A percentile compares a stretch with the other conserved stretches of the same genome.
phyloP scores from a whole-genome alignment of 768 basidiomycete genomes.

The Asterophora lycoperdoides region DNA sequence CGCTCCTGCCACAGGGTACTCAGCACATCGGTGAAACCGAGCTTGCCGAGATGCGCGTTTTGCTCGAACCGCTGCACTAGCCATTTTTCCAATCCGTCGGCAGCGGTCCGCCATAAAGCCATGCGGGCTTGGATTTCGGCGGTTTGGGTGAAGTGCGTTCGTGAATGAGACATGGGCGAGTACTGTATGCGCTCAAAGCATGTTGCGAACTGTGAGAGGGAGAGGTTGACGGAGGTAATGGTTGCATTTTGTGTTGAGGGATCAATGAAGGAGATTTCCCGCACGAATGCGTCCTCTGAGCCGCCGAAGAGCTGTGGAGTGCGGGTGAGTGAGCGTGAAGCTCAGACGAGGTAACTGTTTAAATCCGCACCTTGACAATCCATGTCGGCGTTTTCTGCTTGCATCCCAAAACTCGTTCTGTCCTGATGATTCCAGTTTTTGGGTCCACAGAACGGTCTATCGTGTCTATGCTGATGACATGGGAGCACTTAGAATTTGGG shows the following conservation, averaged over 20 bases:
- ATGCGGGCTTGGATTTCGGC: slow-evolving; percentile 86
- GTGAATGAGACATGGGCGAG: slow-evolving; percentile 55
- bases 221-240: slow-evolving; percentile 90
- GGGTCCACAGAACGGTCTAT: slow-evolving; percentile 82
- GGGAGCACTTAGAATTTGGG: slow-evolving; percentile 88
- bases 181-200: slow-evolving; percentile 91
- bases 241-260: slow-evolving; percentile 76
- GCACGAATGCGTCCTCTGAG: slow-evolving; percentile 90
- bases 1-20: slow-evolving; percentile 73
- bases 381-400: slow-evolving; percentile 89
- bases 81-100: slow-evolving; percentile 81
- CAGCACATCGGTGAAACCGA: slow-evolving; percentile 87
- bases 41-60: slow-evolving; percentile 86
- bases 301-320: slow-evolving; percentile 77
- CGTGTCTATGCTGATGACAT: slow-evolving; percentile 85
- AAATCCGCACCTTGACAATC: slow-evolving; percentile 79
- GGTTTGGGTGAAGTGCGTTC: slow-evolving; percentile 82
- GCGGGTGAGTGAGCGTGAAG: slow-evolving; percentile 4
- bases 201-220: slow-evolving; percentile 90
- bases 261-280: slow-evolving; percentile 92
- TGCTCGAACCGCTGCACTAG: slow-evolving; percentile 86
- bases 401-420: slow-evolving; percentile 85
- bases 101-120: slow-evolving; percentile 75
- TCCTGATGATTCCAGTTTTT: slow-evolving; percentile 82
- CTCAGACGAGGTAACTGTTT: neutral